Evolutionary conservation across 2,329 filamentous ascomycete species (phyloP).

Genomic region (Colletotrichum tropicale): DNA sequence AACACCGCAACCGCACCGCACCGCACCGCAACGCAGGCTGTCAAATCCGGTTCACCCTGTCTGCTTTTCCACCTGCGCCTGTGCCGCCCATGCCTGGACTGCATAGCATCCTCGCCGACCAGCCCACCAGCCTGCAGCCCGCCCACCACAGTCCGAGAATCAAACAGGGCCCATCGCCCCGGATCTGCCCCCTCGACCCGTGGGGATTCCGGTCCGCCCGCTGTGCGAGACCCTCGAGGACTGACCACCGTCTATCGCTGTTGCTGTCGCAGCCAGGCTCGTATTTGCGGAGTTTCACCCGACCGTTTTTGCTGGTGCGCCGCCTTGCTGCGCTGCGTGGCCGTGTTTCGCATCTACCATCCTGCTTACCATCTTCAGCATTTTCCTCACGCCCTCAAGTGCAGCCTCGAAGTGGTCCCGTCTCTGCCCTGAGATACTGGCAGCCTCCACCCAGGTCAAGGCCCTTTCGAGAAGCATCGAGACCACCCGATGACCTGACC

Average conservation of each 20-base stretch:
- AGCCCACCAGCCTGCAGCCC: not conserved
- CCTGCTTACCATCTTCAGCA: slow-evolving; percentile 5
- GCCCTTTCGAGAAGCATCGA: not conserved
- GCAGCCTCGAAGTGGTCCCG: not conserved
- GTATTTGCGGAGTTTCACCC: slow-evolving; percentile 19
- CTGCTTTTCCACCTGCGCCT: not conserved
- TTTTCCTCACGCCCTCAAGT: not conserved
- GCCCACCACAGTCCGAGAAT: not conserved
- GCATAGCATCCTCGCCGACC: not conserved
- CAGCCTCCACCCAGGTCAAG: not conserved
- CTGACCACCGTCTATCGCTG: not conserved
- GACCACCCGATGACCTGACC: not conserved
- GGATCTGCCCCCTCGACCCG: not conserved
- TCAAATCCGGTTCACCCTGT: slow-evolving; percentile 2
- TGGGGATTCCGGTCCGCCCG: not conserved
- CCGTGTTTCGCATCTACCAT: slow-evolving; percentile 14
- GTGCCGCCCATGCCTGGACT: not conserved
- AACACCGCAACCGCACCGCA: not conserved
- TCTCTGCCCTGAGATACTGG: not conserved
- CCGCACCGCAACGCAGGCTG: not conserved
- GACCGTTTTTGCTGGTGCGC: slow-evolving; percentile 4
- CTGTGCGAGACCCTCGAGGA: not conserved
- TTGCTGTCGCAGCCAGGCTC: not conserved
- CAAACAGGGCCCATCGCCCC: not conserved
- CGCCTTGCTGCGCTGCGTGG: not conserved